Percentiles rank a stretch among this genome's conserved stretches.
Evolutionary conservation across 2,329 filamentous ascomycete species (phyloP).

Genomic region (Xylariaceae sp.): DNA sequence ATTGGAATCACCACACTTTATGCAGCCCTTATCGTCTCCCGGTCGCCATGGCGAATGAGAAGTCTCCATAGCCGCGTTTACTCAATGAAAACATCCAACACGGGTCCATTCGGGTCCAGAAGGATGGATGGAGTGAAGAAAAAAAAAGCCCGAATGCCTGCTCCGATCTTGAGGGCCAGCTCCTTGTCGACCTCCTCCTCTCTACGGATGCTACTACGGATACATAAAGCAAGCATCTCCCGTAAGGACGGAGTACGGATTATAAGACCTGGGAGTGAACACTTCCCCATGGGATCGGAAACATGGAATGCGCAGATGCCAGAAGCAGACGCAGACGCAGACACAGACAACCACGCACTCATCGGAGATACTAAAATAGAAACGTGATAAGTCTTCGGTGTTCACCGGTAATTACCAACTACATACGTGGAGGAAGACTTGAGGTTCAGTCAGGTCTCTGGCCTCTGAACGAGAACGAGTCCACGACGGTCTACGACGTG

Average conservation of each 20-base stretch:
- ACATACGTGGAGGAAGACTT: neutral
- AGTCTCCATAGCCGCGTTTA: neutral
- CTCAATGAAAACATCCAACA: neutral
- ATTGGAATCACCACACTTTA: neutral
- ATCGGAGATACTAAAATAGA: neutral
- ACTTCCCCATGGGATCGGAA: neutral
- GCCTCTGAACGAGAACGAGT: too few relatives aligned
- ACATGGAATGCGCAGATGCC: neutral
- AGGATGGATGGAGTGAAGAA: neutral
- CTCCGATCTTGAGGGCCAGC: conserved; percentile 11
- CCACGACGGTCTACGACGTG: too few relatives aligned
- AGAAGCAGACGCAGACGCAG: too few relatives aligned
- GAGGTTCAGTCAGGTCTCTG: neutral
- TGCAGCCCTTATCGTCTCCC: conserved; percentile 17
- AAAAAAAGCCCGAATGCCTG: neutral
- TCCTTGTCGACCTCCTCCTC: neutral
- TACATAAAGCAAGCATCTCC: too few relatives aligned
- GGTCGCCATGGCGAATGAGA: conserved; percentile 12
- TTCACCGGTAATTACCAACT: neutral
- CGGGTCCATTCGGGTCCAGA: neutral
- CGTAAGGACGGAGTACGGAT: too few relatives aligned
- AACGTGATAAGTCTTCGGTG: neutral
- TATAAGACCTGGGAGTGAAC: too few relatives aligned
- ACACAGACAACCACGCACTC: neutral
- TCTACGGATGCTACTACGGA: neutral